A percentile compares a stretch with the other conserved stretches of the same genome.
Evolutionary conservation across 345 rosid genomes (phyloP).

Genomic region (Lepidium sativum): DNA sequence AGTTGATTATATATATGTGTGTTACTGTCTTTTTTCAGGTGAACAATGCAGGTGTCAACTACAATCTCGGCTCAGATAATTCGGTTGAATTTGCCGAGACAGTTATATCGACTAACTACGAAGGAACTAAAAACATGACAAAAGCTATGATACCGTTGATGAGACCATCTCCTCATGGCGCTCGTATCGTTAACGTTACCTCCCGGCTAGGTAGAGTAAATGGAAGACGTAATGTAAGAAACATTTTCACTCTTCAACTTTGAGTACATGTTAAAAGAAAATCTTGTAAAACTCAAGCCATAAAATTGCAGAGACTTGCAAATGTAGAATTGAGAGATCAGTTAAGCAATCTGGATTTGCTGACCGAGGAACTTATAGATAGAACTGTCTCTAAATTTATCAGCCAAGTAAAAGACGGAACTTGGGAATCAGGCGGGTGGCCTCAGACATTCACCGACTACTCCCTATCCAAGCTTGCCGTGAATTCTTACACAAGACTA

Average conservation of each 20-base stretch:
- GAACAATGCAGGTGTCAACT: conserved; percentile 90
- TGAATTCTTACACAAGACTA: conserved; percentile 63
- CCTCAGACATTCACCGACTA: conserved; percentile 74
- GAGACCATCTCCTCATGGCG: conserved; percentile 65
- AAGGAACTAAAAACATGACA: conserved; percentile 63
- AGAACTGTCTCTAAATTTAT: conserved; percentile 46
- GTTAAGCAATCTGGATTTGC: conserved; percentile 41
- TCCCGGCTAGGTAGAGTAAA: conserved; percentile 71
- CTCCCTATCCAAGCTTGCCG: conserved; percentile 84
- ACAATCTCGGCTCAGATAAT: conserved; percentile 63
- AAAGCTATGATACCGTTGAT: conserved; percentile 78
- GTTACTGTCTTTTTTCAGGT: conserved; percentile 41
- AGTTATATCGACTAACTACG: conserved; percentile 62
- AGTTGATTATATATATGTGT: background rate
- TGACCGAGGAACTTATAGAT: conserved; percentile 71
- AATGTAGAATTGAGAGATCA: conserved; percentile 50
- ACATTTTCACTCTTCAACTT: background rate
- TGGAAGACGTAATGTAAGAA: conserved; percentile 79
- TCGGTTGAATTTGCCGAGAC: conserved; percentile 56
- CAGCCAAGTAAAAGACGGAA: conserved; percentile 57
- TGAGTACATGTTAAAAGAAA: background rate
- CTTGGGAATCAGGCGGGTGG: conserved; percentile 86
- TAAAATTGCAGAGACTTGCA: conserved; percentile 48
- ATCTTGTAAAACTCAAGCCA: background rate
- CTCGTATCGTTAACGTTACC: conserved; percentile 73